Conservation (phyloP, 78 protist species). For the Polysphondylium violaceum region DNA sequence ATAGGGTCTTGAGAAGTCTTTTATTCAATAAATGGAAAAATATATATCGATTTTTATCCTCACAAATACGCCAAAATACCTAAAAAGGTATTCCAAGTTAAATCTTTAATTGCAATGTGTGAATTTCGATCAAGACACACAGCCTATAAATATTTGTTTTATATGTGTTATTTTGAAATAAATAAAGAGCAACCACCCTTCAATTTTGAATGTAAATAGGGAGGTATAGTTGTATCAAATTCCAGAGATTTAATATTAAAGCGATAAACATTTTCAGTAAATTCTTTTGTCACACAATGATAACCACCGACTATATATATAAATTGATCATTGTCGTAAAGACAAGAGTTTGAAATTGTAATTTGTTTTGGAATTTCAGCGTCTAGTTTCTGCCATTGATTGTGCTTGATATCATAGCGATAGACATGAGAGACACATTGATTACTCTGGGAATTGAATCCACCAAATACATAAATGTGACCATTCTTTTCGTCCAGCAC, state of each 20-base stretch:
- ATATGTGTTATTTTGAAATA: slow-evolving; percentile 31
- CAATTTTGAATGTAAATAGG: slow-evolving; percentile 6
- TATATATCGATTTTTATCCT: too few species aligned
- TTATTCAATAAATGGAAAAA: too few species aligned
- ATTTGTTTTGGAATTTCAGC: slow-evolving; percentile 24
- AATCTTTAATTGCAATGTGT: too few species aligned
- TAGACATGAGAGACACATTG: slow-evolving; percentile 18
- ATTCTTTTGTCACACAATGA: slow-evolving; percentile 35
- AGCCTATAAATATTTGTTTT: neutral
- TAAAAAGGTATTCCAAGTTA: too few species aligned
- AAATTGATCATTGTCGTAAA: slow-evolving; percentile 27
- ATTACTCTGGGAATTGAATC: slow-evolving; percentile 32
- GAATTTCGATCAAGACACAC: too few species aligned
- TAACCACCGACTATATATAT: slow-evolving; percentile 54
- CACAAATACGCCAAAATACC: too few species aligned
- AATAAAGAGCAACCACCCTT: slow-evolving; percentile 56
- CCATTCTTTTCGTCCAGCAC: slow-evolving; percentile 2
- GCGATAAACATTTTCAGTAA: neutral
- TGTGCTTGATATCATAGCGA: slow-evolving; percentile 11
- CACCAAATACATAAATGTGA: slow-evolving; percentile 58
- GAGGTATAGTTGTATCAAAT: neutral
- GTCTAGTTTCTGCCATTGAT: slow-evolving; percentile 29
- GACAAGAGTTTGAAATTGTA: slow-evolving; percentile 17
- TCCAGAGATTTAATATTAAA: slow-evolving; percentile 7
- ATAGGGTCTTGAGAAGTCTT: too few species aligned